A percentile compares a stretch with the other conserved stretches of the same genome.
phyloP scores from a whole-genome alignment of 2,329 filamentous ascomycete species.

The Diaporthe eres region DNA sequence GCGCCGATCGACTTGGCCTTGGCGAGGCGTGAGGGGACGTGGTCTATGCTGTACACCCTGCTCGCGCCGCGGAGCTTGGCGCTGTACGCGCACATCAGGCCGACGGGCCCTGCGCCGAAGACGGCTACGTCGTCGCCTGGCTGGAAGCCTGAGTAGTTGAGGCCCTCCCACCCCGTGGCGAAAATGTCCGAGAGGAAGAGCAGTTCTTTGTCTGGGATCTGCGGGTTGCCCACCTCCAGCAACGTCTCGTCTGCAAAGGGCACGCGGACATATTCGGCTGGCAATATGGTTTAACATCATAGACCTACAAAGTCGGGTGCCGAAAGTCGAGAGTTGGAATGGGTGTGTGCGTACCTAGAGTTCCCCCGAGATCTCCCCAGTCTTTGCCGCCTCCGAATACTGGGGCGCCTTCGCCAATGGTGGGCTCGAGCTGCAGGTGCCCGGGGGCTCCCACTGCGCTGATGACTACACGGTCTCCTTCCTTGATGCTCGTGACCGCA shows the following conservation, averaged over 20 bases:
- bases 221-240: conserved; percentile 39
- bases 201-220: conserved; percentile 45
- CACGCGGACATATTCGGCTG: conserved; percentile 45
- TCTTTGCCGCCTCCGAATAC: conserved; percentile 25
- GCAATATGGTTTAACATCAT: not conserved
- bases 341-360: not conserved
- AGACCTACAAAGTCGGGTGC: too few species aligned
- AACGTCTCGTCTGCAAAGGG: conserved; percentile 44
- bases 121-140: conserved; percentile 50
- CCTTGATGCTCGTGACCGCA: conserved; percentile 43
- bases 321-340: not conserved
- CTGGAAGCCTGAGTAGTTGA: conserved; percentile 54
- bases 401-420: not conserved
- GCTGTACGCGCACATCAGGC: conserved; percentile 46
- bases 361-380: conserved; percentile 15
- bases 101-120: conserved; percentile 48
- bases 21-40: conserved; percentile 44
- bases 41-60: conserved; percentile 45
- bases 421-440: not conserved
- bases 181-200: conserved; percentile 54
- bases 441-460: not conserved
- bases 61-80: conserved; percentile 47
- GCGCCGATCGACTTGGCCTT: conserved; percentile 45
- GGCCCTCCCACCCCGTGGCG: conserved; percentile 54
- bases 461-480: conserved; percentile 53